A percentile compares a stretch with the other conserved stretches of the same genome.
phyloP scores from a whole-genome alignment of 192 early-diverging fungal genomes.

The Coemansia sp. region DNA sequence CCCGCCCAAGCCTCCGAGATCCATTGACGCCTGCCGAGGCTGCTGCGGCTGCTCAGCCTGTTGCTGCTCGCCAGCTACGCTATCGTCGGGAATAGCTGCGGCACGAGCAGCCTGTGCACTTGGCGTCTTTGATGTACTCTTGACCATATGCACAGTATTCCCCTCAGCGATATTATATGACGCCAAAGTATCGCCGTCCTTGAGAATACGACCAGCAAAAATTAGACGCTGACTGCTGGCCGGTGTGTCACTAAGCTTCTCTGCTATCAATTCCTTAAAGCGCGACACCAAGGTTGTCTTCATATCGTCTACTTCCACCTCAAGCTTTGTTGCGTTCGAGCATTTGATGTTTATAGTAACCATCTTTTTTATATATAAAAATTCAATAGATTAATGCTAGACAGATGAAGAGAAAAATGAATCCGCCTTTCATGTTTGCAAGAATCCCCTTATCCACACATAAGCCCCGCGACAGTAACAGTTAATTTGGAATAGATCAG shows the following conservation, averaged over 20 bases:
- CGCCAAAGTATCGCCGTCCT: constrained; percentile 80
- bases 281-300: constrained; percentile 65
- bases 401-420: not conserved
- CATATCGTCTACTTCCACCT: constrained; percentile 17
- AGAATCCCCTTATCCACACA: not conserved
- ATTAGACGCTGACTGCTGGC: constrained; percentile 83
- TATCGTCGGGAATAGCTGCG: constrained; percentile 30
- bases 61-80: not conserved
- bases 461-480: not conserved
- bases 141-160: constrained; percentile 92
- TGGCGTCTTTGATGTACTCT: constrained; percentile 58
- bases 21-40: not conserved
- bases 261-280: constrained; percentile 78
- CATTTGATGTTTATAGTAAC: constrained; percentile 14
- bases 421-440: not conserved
- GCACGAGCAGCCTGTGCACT: constrained; percentile 15
- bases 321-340: not conserved
- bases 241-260: constrained; percentile 62
- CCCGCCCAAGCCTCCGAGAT: constrained; percentile 6
- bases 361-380: not conserved
- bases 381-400: not conserved
- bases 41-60: not conserved
- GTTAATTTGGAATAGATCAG: not conserved
- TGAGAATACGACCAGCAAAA: constrained; percentile 91
- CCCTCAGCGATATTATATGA: constrained; percentile 85